phyloP scores from a whole-genome alignment of 768 basidiomycete genomes.

The Psilocybe subaeruginosa region DNA sequence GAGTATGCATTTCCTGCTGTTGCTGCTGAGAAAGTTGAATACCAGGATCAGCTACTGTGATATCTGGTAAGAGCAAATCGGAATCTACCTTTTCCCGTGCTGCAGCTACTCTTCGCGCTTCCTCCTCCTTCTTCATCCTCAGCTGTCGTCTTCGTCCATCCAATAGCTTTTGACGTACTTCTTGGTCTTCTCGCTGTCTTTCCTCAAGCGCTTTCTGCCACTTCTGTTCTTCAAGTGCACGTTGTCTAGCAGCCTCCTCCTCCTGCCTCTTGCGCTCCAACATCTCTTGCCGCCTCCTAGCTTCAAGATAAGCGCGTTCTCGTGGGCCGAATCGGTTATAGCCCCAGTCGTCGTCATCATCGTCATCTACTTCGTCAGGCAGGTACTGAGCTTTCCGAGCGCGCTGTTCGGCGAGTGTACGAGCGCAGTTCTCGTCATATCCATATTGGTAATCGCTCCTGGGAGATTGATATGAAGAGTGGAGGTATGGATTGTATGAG shows the following conservation, averaged over 20 bases:
- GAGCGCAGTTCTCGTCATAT: conserved; percentile 23
- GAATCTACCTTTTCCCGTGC: conserved; percentile 20
- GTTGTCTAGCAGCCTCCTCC: conserved; percentile 22
- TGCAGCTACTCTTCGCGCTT: conserved; percentile 9
- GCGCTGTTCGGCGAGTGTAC: conserved; percentile 36
- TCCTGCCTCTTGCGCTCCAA: conserved; percentile 28
- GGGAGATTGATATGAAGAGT: conserved; percentile 26
- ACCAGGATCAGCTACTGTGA: conserved; percentile 5
- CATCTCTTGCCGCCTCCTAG: conserved; percentile 28
- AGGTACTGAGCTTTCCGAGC: conserved; percentile 41
- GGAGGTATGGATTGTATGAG: conserved; percentile 30
- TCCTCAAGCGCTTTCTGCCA: conserved; percentile 18
- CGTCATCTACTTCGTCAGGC: conserved; percentile 39
- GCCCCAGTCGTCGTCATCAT: conserved; percentile 33
- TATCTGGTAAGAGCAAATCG: background rate
- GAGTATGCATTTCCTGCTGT: conserved; percentile 1
- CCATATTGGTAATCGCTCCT: conserved; percentile 18
- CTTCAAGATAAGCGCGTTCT: conserved; percentile 36
- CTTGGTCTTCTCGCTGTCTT: conserved; percentile 22
- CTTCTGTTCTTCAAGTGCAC: conserved; percentile 18
- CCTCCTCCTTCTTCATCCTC: conserved; percentile 17
- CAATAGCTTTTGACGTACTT: conserved; percentile 16
- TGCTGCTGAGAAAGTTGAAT: background rate
- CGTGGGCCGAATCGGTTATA: conserved; percentile 29
- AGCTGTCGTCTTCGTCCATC: conserved; percentile 23